These are phyloP conservation scores for Hysterangium stoloniferum DNA, from an alignment of 768 basidiomycete species.

Conservation along the genomic window DNA sequence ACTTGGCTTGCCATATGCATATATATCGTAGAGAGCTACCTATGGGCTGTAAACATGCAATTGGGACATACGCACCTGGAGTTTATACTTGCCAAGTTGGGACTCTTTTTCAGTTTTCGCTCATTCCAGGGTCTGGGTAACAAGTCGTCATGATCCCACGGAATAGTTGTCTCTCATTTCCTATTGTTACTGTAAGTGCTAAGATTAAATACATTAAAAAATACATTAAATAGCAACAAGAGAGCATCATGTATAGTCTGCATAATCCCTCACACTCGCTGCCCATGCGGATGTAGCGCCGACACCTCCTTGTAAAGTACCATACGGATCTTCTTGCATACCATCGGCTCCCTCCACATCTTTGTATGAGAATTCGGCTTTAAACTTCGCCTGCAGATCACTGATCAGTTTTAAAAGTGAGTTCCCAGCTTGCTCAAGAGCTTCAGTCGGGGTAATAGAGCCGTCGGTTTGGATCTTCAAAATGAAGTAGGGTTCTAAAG, in stretches of 20 bases:
- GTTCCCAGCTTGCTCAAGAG: conserved; percentile 77
- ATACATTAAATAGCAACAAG: too few species aligned
- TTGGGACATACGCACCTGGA: too few species aligned
- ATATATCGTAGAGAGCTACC: too few species aligned
- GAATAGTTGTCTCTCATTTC: too few species aligned
- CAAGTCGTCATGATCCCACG: too few species aligned
- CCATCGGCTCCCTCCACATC: conserved; percentile 44
- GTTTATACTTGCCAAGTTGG: too few species aligned
- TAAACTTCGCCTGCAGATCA: conserved; percentile 67
- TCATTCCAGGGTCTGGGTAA: too few species aligned
- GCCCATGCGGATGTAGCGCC: conserved; percentile 7
- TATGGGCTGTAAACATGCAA: too few species aligned
- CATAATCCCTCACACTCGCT: conserved; percentile 5
- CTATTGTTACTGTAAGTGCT: too few species aligned
- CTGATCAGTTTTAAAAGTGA: conserved; percentile 57
- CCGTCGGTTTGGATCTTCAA: conserved; percentile 97
- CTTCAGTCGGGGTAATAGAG: conserved; percentile 67
- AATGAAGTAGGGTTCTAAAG: conserved; percentile 87
- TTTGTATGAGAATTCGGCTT: conserved; percentile 74
- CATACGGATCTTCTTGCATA: conserved; percentile 43
- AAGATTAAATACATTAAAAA: too few species aligned
- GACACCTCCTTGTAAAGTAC: conserved; percentile 20
- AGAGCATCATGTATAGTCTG: conserved; percentile 7
- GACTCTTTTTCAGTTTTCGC: too few species aligned
- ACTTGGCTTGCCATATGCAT: too few species aligned